Evolutionary conservation across 768 basidiomycete genomes (phyloP).

Genomic region (Phylloporus arenicola): DNA sequence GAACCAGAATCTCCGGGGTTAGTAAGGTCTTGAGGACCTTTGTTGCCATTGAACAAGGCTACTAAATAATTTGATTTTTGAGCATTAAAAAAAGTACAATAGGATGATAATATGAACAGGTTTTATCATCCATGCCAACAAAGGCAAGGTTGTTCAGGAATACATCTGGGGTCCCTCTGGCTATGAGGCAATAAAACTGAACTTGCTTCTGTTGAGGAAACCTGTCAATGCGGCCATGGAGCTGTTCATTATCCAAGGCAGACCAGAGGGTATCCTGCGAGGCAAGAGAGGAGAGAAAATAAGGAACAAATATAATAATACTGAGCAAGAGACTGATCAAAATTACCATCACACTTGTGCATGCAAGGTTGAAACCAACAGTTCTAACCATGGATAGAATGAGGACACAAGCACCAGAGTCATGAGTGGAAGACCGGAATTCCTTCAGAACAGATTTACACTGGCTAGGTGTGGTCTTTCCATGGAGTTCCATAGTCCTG

Average conservation of each 20-base stretch:
- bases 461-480: not conserved
- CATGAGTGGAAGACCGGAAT: not conserved
- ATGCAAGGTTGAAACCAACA: slow-evolving; percentile 11
- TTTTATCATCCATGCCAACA: no score
- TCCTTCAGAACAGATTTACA: not conserved
- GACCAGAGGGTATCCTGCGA: slow-evolving; percentile 19
- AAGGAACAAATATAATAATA: no score
- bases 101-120: no score
- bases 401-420: slow-evolving; percentile 3
- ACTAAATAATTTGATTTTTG: no score
- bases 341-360: slow-evolving; percentile 7
- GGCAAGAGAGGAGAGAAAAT: no score
- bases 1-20: no score
- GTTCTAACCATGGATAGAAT: slow-evolving; percentile 12
- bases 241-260: slow-evolving; percentile 14
- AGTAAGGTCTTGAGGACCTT: no score
- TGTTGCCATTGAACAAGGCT: no score
- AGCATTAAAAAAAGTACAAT: no score
- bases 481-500: not conserved
- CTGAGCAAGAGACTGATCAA: no score
- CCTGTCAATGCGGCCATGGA: slow-evolving; percentile 12
- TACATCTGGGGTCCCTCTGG: slow-evolving; percentile 2
- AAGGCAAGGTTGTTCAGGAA: not conserved
- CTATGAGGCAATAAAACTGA: slow-evolving; percentile 12
- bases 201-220: slow-evolving; percentile 14